Evolutionary conservation across 441 rosid genomes (phyloP), one percentile per base, ranked within the genome.

Genomic region (Populus trichocarpa): DNA sequence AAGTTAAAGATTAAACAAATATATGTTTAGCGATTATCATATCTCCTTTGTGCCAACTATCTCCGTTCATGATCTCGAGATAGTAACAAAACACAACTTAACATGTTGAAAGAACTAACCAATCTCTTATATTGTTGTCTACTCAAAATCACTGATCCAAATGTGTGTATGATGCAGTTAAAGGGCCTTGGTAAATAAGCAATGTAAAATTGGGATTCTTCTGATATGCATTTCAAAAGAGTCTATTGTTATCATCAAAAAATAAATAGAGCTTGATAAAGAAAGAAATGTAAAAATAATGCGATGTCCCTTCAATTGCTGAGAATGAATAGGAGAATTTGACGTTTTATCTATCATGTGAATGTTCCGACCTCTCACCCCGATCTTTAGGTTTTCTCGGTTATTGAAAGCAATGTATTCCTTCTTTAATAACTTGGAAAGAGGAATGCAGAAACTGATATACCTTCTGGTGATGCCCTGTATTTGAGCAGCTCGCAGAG

Each of bases 401-500:
- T 46, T 12, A 3, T 36, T 10, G 20, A 46, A 69, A 10, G 50
- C 25, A 35, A 69, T 14, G 10, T 2, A 66, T 12, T 36, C 30
- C 6, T 70, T 12, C 32, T 8, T 70, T 25, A 22, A 23, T 23
- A 46, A 46, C 28, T 36, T 71, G 11, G 66, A 28, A 50, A 30
- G 2, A 42, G 11, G 8, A 46, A 26, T 63, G 25, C n/a, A 67
- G 33, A 69, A 16, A 42, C 33, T 57, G 72, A 65, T 81, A 61
- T 86, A 93, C 98, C 98, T 95, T 91, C 98, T 89, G 65, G 91
- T 87, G 73, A 91, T 89, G 73, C 97, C 98, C 76, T 87, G 91
- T 30, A 95, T 81, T 79, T 90, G 97, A 82, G 97, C 97, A 77
- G 90, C 88, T 83, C 97, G 81, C 67, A 93, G 87, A 74, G 88